phyloP scores from a whole-genome alignment of 257 asterid genomes.

The Linaria vulgaris region DNA sequence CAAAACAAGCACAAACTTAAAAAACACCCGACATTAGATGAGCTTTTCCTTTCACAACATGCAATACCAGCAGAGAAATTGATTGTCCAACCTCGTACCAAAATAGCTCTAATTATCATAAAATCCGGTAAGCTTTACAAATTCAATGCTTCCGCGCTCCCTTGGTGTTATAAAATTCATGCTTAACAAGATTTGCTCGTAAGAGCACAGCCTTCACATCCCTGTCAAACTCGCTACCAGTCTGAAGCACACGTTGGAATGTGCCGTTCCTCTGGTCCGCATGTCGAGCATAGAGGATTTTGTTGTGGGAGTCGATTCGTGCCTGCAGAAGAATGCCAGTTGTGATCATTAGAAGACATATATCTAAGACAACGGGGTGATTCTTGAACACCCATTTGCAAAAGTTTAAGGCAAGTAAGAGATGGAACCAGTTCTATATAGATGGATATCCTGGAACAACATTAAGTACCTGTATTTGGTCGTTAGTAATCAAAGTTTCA shows the following conservation, averaged over 20 bases:
- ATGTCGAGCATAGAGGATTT: conserved; percentile 90
- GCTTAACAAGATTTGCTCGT: conserved; percentile 88
- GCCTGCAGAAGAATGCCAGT: conserved; percentile 56
- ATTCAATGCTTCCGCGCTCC: conserved; percentile 53
- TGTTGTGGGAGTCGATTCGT: conserved; percentile 92
- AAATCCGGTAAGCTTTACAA: conserved; percentile 8
- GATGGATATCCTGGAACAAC: too few species aligned
- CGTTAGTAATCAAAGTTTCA: conserved; percentile 79
- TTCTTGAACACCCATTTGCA: too few species aligned
- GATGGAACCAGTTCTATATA: too few species aligned
- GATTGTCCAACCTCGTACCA: not conserved
- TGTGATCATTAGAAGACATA: not conserved
- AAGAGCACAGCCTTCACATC: conserved; percentile 83
- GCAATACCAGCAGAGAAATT: not conserved
- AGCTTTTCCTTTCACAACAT: not conserved
- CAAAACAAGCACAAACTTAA: too few species aligned
- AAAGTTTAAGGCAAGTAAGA: too few species aligned
- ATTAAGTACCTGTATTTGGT: conserved; percentile 75
- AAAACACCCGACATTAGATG: too few species aligned
- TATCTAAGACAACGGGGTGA: too few species aligned
- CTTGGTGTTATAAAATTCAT: conserved; percentile 49
- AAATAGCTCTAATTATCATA: conserved; percentile 7
- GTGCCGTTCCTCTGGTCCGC: conserved; percentile 96
- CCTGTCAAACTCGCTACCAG: conserved; percentile 73
- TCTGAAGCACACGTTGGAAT: conserved; percentile 81